Evolutionary conservation across 257 asterid species (phyloP).

Genomic region (Haberlea rhodopensis): DNA sequence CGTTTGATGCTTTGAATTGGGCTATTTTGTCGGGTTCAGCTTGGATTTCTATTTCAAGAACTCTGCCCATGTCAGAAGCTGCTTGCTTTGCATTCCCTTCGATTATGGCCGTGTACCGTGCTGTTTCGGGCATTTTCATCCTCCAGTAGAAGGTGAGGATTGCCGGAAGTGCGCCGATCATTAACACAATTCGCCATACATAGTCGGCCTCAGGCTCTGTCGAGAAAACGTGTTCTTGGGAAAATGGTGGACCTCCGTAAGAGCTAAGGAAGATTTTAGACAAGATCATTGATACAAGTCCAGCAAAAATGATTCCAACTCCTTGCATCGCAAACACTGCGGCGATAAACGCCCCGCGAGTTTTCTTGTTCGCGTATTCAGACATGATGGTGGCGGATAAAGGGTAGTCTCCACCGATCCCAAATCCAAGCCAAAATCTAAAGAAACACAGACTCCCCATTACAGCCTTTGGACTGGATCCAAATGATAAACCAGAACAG

Average conservation of each 20-base stretch:
- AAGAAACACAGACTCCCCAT: constrained; percentile 37
- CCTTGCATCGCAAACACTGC: constrained; percentile 49
- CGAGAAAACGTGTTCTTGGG: neutral
- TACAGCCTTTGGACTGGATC: constrained; percentile 29
- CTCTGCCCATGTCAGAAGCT: constrained; percentile 40
- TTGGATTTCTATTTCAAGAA: constrained; percentile 36
- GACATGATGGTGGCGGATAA: constrained; percentile 44
- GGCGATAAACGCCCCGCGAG: constrained; percentile 39
- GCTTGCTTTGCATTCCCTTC: constrained; percentile 43
- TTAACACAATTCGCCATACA: constrained; percentile 38
- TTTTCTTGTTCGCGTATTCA: constrained; percentile 38
- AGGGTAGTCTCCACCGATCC: constrained; percentile 44
- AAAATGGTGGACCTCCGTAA: constrained; percentile 11
- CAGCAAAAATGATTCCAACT: constrained; percentile 41
- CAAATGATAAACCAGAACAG: constrained; percentile 39
- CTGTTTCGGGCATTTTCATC: constrained; percentile 48
- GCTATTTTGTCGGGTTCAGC: constrained; percentile 32
- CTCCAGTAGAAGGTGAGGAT: constrained; percentile 37
- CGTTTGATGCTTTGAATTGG: constrained; percentile 26
- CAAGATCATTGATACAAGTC: constrained; percentile 35
- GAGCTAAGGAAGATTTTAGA: constrained; percentile 23
- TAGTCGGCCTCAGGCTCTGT: constrained; percentile 32
- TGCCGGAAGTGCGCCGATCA: constrained; percentile 41
- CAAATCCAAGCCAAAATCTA: constrained; percentile 43
- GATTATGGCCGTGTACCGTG: constrained; percentile 40